Evolutionary conservation across 768 basidiomycete species (phyloP).

Genomic region (Collybia nuda): DNA sequence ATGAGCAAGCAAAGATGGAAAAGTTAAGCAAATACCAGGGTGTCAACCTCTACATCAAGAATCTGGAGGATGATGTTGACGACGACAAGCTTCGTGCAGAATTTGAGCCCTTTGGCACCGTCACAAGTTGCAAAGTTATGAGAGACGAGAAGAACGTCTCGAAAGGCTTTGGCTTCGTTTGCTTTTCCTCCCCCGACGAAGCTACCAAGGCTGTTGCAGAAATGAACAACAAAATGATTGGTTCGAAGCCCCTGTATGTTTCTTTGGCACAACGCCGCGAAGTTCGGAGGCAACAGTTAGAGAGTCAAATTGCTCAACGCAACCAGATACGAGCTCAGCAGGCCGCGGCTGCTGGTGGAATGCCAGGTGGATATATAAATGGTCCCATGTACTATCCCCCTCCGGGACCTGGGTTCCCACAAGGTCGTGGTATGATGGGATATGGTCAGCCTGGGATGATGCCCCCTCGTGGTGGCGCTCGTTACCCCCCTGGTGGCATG

Average conservation of each 20-base stretch:
- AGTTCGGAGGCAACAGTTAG: slow-evolving; percentile 95
- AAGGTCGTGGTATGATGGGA: slow-evolving; percentile 77
- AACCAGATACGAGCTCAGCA: slow-evolving; percentile 97
- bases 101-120: slow-evolving; percentile 95
- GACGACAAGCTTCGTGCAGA: slow-evolving; percentile 96
- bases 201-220: slow-evolving; percentile 99
- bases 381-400: slow-evolving; percentile 87
- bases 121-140: slow-evolving; percentile 99
- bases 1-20: slow-evolving; percentile 96
- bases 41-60: slow-evolving; percentile 99
- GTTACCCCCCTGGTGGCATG: slow-evolving; percentile 49
- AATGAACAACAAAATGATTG: slow-evolving; percentile 99
- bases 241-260: slow-evolving; percentile 97
- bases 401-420: slow-evolving; percentile 79
- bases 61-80: slow-evolving; percentile 96
- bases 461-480: slow-evolving; percentile 71
- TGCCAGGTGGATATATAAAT: slow-evolving; percentile 83
- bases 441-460: slow-evolving; percentile 86
- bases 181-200: slow-evolving; percentile 97
- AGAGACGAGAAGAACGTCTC: slow-evolving; percentile 91
- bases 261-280: slow-evolving; percentile 98
- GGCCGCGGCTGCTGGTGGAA: slow-evolving; percentile 75
- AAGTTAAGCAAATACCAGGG: slow-evolving; percentile 98
- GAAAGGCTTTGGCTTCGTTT: slow-evolving; percentile 98
- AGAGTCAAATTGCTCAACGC: slow-evolving; percentile 98